phyloP scores from a whole-genome alignment of 192 early-diverging fungal species.

The Tieghemiomyces parasiticus region DNA sequence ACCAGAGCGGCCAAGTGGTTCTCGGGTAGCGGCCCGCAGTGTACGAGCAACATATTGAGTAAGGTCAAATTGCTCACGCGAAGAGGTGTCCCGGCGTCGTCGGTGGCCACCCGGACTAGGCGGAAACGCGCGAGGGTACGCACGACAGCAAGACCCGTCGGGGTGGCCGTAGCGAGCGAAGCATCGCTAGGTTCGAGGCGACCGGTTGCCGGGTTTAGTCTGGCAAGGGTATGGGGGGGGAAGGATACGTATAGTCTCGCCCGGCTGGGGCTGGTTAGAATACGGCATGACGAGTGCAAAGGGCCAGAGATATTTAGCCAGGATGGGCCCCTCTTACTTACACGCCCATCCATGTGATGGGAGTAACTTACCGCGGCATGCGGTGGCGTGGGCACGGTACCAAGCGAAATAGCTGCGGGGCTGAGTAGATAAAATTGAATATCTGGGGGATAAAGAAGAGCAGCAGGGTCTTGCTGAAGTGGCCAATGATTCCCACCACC shows the following conservation, averaged over 20 bases:
- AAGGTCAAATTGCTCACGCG: constrained; percentile 84
- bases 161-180: constrained; percentile 18
- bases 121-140: constrained; percentile 32
- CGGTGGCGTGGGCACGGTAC: constrained; percentile 92
- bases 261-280: no score
- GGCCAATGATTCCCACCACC: constrained; percentile 86
- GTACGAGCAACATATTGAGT: constrained; percentile 78
- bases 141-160: constrained; percentile 33
- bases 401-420: constrained; percentile 87
- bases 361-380: no score
- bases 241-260: no score
- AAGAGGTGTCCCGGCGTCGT: constrained; percentile 27
- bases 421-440: constrained; percentile 94
- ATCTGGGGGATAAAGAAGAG: constrained; percentile 93
- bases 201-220: constrained; percentile 25
- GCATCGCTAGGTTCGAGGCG: constrained; percentile 17
- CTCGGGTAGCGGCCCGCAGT: constrained; percentile 60
- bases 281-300: no score
- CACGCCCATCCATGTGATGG: no score
- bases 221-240: no score
- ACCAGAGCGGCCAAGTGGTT: constrained; percentile 37
- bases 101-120: constrained; percentile 35
- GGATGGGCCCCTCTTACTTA: no score
- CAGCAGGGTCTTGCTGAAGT: constrained; percentile 86
- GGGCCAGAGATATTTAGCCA: no score